A percentile compares a stretch with the other conserved stretches of the same genome.
Evolutionary conservation across 129 eudicot species (phyloP).

Genomic region (Lonicera japonica): DNA sequence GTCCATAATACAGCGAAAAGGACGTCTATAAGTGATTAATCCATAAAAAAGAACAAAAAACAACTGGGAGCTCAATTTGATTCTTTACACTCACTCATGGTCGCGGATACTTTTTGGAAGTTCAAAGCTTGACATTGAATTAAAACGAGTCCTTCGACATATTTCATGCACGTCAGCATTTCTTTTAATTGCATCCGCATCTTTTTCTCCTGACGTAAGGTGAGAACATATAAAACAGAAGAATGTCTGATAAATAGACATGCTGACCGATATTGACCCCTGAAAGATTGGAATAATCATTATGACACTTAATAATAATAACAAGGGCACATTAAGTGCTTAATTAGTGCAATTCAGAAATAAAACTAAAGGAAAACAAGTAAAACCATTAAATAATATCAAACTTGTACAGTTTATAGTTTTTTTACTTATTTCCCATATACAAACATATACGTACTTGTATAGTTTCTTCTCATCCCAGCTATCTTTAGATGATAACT

Average conservation of each 20-base stretch:
- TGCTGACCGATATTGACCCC: constrained; percentile 97
- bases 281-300: constrained; percentile 19
- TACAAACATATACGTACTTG: neutral
- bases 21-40: neutral
- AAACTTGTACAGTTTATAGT: no score
- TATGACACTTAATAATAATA: neutral
- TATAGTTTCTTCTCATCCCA: neutral
- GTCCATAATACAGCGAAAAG: neutral
- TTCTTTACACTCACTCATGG: constrained; percentile 72
- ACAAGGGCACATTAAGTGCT: neutral
- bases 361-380: neutral
- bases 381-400: neutral
- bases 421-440: no score
- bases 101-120: constrained; percentile 69
- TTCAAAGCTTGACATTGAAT: constrained; percentile 30
- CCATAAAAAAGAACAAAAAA: neutral
- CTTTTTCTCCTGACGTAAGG: constrained; percentile 88
- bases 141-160: constrained; percentile 75
- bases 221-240: constrained; percentile 90
- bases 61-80: neutral
- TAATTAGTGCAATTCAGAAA: neutral
- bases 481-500: neutral
- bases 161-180: constrained; percentile 93
- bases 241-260: constrained; percentile 93
- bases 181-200: constrained; percentile 63